Evolutionary conservation across 139 green algal species (phyloP), one percentile per base, ranked within the genome.

Genomic region (Deuterostichococcus epilithicus): DNA sequence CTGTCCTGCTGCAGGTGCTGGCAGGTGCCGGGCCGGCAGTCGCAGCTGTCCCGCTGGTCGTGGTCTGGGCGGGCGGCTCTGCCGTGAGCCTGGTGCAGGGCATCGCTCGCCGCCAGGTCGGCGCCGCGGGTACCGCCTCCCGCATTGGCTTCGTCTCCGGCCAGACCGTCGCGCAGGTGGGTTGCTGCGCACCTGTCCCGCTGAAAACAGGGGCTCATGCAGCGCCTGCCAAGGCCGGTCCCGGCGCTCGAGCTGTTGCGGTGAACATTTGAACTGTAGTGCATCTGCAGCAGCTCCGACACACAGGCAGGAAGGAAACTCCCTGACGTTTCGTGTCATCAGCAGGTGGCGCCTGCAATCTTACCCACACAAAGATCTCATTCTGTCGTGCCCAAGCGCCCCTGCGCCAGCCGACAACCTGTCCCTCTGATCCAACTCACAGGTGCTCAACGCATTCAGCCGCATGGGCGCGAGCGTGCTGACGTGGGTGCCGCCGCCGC

Each of bases 41-140:
- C 18, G 88, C 91, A 13, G 88, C 87, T 5, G 82, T 94, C 25
- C 90, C 87, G 1, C 80, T 91, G 25, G 90, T 86, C 22, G 70
- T 93, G 34, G 70, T 97, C 8, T 97, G 92, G 91, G 91, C 88
- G 1, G 80, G 82, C 38, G 83, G 91, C 74, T 88, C 84, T 10
- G 73, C 90, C 23, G 75, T 93, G 1, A 86, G 88, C 58, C 47
- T 96, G 39, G 68, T 81, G 5, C 75, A 74, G 25, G 85, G 90
- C 66, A 75, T 96, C 10, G 81, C 82, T 5, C 75, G 78, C 18
- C 80, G 85, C 80, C 80, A 83, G 67, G 84, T 86, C 2, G 82
- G 82, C 8, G 76, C 82, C 1, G 8, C 81, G 15, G 75, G 73
- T 20, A 81, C 88, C 22, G 66, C 87, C 35, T 84, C 87, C 72